Base-by-base conservation (phyloP, 2,329 filamentous ascomycete genomes). In the Didymella arachidicola region DNA sequence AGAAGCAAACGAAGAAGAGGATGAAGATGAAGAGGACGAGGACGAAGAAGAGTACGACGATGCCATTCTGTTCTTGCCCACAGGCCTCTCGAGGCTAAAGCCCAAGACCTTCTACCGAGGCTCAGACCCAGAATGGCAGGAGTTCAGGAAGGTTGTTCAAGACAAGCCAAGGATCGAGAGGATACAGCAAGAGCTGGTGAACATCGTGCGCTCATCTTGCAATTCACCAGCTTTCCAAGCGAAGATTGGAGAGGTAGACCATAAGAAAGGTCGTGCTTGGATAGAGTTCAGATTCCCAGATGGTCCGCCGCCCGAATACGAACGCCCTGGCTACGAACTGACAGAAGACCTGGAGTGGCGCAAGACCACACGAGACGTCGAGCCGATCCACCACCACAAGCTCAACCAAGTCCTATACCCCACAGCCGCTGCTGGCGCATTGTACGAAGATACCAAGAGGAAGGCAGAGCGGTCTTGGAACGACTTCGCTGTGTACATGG, bases 41-140 rank as follows among this genome's bases (percentile, higher is more conserved):
- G 48, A 57, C 1, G 72, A 73, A 0, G 75, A 77, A 7, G 70
- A 72, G 4, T 65, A 70, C 8, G 64, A 64, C 25, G 67, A 74
- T n/a, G 66, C 60, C 32, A 56, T 77, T 14, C 59, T 80, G 16
- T 84, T 84, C 71, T 77, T 84, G 27, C 81, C 82, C 22, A 72
- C 83, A 25, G 80, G 80, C 6, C 78, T 79, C 64, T 74, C 80
- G n/a, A 78, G 71, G 56, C 32, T 22, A 14, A 66, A 76, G 54
- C 78, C 77, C 4, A 66, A 70, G 34, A 76, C 72, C 3, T 82
- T 73, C 57, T 84, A 83, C 71, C 80, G 77, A 64, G 80, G 79
- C 25, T 79, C 77, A n/a, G 82, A 84, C 73, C 81, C 82, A 3
- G 82, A 84, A 62, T 84, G 82, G 82, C 79, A 83, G 65, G 80